Evolutionary conservation across 2,329 filamentous ascomycete genomes (phyloP).

Genomic region (Microsporum ferrugineum): DNA sequence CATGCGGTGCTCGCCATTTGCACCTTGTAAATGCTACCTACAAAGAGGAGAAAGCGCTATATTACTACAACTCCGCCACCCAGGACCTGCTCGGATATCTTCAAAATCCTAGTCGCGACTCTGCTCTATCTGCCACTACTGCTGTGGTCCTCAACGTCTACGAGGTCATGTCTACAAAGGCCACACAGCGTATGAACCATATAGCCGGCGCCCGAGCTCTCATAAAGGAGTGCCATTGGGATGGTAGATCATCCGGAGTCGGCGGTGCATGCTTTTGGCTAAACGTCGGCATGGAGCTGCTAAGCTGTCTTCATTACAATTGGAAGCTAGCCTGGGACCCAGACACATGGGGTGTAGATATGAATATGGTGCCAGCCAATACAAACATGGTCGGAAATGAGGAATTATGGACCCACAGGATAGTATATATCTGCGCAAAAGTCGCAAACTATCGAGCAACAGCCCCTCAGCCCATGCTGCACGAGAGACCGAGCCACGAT

Average conservation of each 20-base stretch:
- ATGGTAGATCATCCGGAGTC: constrained; percentile 63
- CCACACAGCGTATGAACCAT: constrained; percentile 74
- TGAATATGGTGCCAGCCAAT: constrained; percentile 53
- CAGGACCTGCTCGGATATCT: constrained; percentile 63
- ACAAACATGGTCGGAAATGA: constrained; percentile 51
- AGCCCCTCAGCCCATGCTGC: constrained; percentile 50
- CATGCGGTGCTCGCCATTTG: constrained; percentile 75
- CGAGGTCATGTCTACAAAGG: constrained; percentile 78
- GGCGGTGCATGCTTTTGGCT: constrained; percentile 90
- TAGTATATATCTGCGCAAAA: constrained; percentile 79
- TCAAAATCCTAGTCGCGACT: constrained; percentile 75
- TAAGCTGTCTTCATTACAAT: constrained; percentile 76
- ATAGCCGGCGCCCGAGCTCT: constrained; percentile 73
- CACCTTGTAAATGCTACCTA: constrained; percentile 59
- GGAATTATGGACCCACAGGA: constrained; percentile 78
- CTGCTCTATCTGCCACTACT: constrained; percentile 71
- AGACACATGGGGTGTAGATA: constrained; percentile 77
- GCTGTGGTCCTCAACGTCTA: constrained; percentile 85
- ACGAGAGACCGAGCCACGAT: constrained; percentile 48
- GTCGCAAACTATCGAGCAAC: constrained; percentile 73
- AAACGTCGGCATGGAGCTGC: constrained; percentile 80
- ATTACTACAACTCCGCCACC: constrained; percentile 79
- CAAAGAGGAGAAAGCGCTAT: constrained; percentile 62
- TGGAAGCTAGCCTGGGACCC: constrained; percentile 83
- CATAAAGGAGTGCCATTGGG: constrained; percentile 84